Evolutionary conservation across 495 filamentous ascomycete species (phyloP), one percentile per base, ranked within the genome.

Genomic region (Aspergillus sclerotiicarbonarius): DNA sequence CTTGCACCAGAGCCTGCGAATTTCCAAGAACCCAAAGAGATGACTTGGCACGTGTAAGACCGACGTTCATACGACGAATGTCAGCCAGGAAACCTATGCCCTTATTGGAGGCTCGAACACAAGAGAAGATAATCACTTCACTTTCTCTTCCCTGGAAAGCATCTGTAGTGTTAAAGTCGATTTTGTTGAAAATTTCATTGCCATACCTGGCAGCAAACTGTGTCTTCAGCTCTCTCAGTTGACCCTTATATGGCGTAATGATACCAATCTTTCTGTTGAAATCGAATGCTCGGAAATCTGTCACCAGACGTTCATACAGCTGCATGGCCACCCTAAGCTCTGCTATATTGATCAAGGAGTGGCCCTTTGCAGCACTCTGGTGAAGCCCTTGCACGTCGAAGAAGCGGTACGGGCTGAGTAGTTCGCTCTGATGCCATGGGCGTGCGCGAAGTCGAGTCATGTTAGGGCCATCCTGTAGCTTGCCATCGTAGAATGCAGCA

Each of bases 41-140:
- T 13, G 89, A 95, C 66, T 96, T 96, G 10, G 94, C 95, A 79
- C 94, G 85, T 8, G 94, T 98, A 44, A 98, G 77, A 76, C 94
- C 94, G 66, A 98, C 94, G 75, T 98, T 98, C 94, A 98, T 98
- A 84, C 94, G 94, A 51, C 94, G 86, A 67, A 98, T 96, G 75
- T 98, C 94, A 45, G 88, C 86, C 80, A 98, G 86, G 84, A 98
- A 98, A 80, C 94, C 94, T 66, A 98, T 96, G 64, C 95, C 91
- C 30, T 91, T 91, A 30, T 85, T 89, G 15, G 90, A 92, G 32
- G 94, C 92, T 72, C 94, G 85, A 32, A 98, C 94, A 70, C 94
- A 98, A 50, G 95, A 98, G 76, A 98, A 98, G 57, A 98, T 97
- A 67, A 98, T 97, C 59, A 98, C 86, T 71, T 98, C 94, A 67